These are phyloP conservation scores for Fomitopsis pinicola DNA, from an alignment of 1,284 basidiomycete genomes.

Conservation along the genomic window DNA sequence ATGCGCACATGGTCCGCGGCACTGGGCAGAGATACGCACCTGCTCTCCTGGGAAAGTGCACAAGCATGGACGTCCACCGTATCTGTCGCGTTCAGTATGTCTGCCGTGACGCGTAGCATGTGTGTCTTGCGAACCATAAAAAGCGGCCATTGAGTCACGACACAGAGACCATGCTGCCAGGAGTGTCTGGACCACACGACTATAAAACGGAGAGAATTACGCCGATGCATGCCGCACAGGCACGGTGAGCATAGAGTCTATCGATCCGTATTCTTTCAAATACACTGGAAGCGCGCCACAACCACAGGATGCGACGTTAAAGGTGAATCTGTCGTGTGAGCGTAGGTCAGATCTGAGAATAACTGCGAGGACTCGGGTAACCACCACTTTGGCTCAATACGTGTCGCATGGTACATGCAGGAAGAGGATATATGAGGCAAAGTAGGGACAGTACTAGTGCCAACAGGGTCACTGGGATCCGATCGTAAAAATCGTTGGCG, in stretches of 20 bases:
- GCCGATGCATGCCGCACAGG: not conserved
- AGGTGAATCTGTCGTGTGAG: no score
- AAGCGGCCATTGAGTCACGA: not conserved
- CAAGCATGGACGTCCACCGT: not conserved
- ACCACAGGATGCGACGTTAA: no score
- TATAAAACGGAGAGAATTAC: not conserved
- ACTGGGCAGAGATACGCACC: not conserved
- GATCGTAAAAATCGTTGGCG: no score
- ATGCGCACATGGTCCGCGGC: not conserved
- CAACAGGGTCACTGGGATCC: no score
- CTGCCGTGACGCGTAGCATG: not conserved
- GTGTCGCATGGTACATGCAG: no score
- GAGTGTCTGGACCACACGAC: not conserved
- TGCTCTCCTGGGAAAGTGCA: not conserved
- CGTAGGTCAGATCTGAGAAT: no score
- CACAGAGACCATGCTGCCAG: not conserved
- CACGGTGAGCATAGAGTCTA: not conserved
- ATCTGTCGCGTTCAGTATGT: not conserved
- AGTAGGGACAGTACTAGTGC: no score
- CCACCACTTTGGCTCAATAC: no score
- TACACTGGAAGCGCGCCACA: not conserved
- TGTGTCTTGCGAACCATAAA: not conserved
- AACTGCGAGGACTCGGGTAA: no score
- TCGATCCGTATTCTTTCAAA: not conserved
- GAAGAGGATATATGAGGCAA: no score